Evolutionary conservation across 2,329 filamentous ascomycete species (phyloP), one percentile per base, ranked within the genome.

Genomic region (Fusarium sp.): DNA sequence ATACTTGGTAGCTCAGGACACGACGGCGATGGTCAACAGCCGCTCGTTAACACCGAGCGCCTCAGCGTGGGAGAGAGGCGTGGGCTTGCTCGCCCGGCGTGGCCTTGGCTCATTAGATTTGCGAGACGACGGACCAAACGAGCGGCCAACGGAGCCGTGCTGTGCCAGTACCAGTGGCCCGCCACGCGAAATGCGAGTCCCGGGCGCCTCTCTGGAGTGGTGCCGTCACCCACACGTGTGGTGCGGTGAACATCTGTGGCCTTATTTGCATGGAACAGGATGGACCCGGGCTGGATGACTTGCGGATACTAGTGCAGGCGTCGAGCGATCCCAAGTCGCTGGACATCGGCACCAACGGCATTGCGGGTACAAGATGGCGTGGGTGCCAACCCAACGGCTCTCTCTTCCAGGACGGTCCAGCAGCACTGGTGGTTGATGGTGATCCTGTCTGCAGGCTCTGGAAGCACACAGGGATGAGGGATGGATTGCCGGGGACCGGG

Each of bases 281-380:
- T 69, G 61, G 68, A 66, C 56, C 72, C 67, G 70, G 66, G 65
- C 71, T 76, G 68, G 60, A 78, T 78, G 76, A 77, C 76, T 76
- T 77, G 76, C 76, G 76, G 76, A 78, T 73, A 75, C 73, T 77
- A 78, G 76, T 72, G 73, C 73, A 67, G 69, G 64, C 66, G 59
- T 74, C 61, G 65, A 73, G 72, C 73, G 71, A 77, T 78, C 75
- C 75, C 73, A 76, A 69, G 66, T 70, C 66, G 68, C 65, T 76
- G 63, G 69, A 64, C 69, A 75, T 78, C 69, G 64, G 77, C 73
- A 70, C 75, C 76, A 75, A 76, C 76, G 59, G 71, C 68, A 75
- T 73, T 68, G 67, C 70, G 76, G 73, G 71, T 73, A 74, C 70
- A 75, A 62, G 54, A 72, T 77, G 69, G 74, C 71, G 69, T 77